Evolutionary conservation across 2,329 filamentous ascomycete species (phyloP), one percentile per base, ranked within the genome.

Genomic region (Neopestalotiopsis clavispora): DNA sequence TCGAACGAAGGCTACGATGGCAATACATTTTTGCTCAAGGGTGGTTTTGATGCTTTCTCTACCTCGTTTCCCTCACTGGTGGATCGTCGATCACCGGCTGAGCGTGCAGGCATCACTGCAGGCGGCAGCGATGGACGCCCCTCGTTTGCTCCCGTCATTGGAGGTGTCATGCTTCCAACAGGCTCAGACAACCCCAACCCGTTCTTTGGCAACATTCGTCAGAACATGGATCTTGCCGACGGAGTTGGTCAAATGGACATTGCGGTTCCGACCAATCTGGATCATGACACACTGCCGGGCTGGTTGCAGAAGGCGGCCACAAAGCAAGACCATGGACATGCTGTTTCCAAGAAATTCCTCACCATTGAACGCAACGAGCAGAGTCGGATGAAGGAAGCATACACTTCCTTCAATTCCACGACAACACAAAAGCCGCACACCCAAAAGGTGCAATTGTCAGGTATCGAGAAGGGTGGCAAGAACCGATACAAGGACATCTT

Each of bases 401-500:
- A 89, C 70, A 84, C 86, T 0, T 80, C 83, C 20, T 85, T 87
- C 68, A 84, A 83, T 64, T 78, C 86, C 1, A 73, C 79, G 0
- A 76, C 81, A 1, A 78, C 83, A 23, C 70, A 69, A 20, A 69
- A 66, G 58, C 63, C 73, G 9, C 72, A 73, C 10, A 72, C 73
- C 0, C 70, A 70, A 73, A 72, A 81, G 28, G 88, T 97, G 7
- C 92, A 94, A 74, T 90, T 99, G 65, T 96, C 93, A 0, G 96
- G 96, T 7, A 92, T 99, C 38, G 96, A 99, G 76, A 96, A 98
- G 79, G 96, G 96, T 7, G 90, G 87, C 20, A 98, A 98, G 84
- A 99, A 99, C 75, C 89, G 96, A 9, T 99, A 99, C 84, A 98
- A 98, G 83, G 97, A 98, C 74, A 98, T 98, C 68, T 91, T 97